Percentiles rank a stretch among this genome's conserved stretches.
These are phyloP conservation scores for Solanum sparsipilum DNA, from an alignment of 257 asterid genomes.

Conservation along the genomic window DNA sequence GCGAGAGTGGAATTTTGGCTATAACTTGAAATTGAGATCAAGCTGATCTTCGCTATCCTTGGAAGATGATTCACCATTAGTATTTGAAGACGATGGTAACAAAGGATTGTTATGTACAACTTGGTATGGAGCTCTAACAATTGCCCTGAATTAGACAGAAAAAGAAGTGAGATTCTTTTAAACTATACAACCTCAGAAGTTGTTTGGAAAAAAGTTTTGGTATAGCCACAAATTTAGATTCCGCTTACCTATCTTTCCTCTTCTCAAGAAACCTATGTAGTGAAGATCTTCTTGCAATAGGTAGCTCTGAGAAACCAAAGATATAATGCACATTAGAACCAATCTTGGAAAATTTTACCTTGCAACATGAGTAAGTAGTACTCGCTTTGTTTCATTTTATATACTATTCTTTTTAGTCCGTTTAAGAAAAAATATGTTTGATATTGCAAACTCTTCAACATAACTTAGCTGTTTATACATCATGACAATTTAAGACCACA, in stretches of 20 bases:
- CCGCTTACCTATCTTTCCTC: conserved; percentile 65
- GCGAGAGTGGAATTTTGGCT: background rate
- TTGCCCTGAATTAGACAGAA: conserved; percentile 28
- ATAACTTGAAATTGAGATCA: conserved; percentile 56
- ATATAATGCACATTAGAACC: background rate
- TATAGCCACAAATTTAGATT: background rate
- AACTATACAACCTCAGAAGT: background rate
- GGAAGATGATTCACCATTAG: background rate
- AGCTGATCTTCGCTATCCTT: conserved; percentile 27
- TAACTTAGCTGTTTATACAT: background rate
- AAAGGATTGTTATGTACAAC: conserved; percentile 16
- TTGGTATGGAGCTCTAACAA: conserved; percentile 54
- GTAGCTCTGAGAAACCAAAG: conserved; percentile 37
- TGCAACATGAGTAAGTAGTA: background rate
- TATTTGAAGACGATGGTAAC: conserved; percentile 1
- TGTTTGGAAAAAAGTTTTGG: background rate
- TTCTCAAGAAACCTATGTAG: conserved; percentile 69
- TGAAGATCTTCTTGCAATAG: conserved; percentile 80
- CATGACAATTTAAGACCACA: background rate
- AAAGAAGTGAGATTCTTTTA: background rate
- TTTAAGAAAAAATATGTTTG: background rate
- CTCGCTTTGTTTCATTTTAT: background rate
- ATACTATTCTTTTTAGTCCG: background rate
- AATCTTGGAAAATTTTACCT: too few relatives aligned
- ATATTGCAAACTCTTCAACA: background rate